Conservation (phyloP, 225 moss, liverwort and hornwort species). For the Sphagnum tenellum region DNA sequence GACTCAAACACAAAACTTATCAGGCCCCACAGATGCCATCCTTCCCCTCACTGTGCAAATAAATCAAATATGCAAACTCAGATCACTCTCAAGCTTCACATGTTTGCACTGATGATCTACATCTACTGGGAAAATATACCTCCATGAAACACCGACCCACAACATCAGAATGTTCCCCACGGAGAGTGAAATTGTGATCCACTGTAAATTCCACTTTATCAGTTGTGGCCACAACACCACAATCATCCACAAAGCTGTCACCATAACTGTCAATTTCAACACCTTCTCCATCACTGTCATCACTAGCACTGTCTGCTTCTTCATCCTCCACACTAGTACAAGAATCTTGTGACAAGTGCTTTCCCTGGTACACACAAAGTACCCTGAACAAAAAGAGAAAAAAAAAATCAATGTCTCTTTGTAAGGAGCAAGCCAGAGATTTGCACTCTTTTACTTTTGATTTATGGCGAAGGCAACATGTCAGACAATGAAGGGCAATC, state of each 20-base stretch:
- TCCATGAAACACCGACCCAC: slow-evolving; percentile 69
- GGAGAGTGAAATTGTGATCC: slow-evolving; percentile 32
- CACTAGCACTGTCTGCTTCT: slow-evolving; percentile 6
- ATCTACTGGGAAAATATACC: slow-evolving; percentile 8
- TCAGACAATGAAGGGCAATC: too few species aligned
- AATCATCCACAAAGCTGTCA: background rate
- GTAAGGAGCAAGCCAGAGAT: background rate
- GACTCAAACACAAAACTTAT: too few species aligned
- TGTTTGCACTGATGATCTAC: too few species aligned
- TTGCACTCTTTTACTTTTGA: background rate
- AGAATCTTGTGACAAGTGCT: slow-evolving; percentile 20
- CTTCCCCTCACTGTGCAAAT: too few species aligned
- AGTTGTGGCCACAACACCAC: background rate
- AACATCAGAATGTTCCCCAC: slow-evolving; percentile 25
- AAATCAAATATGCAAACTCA: too few species aligned
- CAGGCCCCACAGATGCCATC: too few species aligned
- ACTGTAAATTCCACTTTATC: slow-evolving; percentile 16
- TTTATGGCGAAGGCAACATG: too few species aligned
- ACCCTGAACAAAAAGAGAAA: slow-evolving; percentile 13
- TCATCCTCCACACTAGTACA: slow-evolving; percentile 2
- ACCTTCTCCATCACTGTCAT: background rate
- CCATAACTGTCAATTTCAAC: background rate
- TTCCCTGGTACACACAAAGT: slow-evolving; percentile 30
- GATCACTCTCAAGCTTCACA: too few species aligned
- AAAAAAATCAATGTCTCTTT: background rate